Evolutionary conservation across 345 rosid species (phyloP), one percentile per base, ranked within the genome.

Genomic region (Schrenkiella parvula): DNA sequence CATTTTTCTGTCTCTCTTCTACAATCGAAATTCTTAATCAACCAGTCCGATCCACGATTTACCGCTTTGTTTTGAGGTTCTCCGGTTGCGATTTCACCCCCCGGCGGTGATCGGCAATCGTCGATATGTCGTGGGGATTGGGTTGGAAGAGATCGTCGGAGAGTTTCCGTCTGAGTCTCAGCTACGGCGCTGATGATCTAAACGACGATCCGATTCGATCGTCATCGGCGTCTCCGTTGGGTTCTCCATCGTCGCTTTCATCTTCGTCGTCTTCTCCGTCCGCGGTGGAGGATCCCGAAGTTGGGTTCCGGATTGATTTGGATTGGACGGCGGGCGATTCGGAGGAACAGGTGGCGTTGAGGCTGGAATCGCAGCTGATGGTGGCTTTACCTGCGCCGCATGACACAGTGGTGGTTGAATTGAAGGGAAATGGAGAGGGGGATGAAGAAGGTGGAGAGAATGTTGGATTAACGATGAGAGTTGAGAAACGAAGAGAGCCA

Each of bases 131-230:
- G 48, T 93, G 98, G 98, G 97, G 96, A 47, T 73, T 93, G 63
- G 97, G 99, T 35, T 95, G 99, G 99, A 92, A 91, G 78, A 80
- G 99, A 62, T 81, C 98, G 4, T 84, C 87, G 76, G 98, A 95
- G 82, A 76, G 73, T 78, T 90, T 91, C 84, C 95, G 87, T 31
- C 66, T 95, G 12, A 82, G 80, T 9, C 92, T 95, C 42, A 79
- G 81, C 0, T 95, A 91, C 65, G 97, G 98, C 5, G 73, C 83
- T 0, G 98, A 92, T 66, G 91, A 86, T 57, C 79, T 80, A 15
- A 79, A 68, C 18, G 89, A 85, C 17, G 87, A 85, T 73, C 82
- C 73, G 11, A 74, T 75, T 70, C 85, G 76, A 28, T 34, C 85
- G 1, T 59, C 93, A 5, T 78, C 80, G 2, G 73, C 85, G 0